Conservation (phyloP, 768 basidiomycete genomes). For the Zangia roseola region DNA sequence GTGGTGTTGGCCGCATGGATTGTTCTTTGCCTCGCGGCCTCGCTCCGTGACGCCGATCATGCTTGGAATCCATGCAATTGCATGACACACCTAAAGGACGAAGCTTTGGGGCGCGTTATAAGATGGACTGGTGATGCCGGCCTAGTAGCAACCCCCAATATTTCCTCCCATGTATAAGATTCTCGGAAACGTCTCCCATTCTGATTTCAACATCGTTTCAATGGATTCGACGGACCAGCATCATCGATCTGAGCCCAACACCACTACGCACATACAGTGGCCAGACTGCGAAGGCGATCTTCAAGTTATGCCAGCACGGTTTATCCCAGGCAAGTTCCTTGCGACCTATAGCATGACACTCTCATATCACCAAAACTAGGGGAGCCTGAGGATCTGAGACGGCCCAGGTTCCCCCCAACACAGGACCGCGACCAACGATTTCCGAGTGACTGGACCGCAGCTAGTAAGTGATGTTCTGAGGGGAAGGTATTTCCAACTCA, state of each 20-base stretch:
- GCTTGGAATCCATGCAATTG: too few relatives aligned
- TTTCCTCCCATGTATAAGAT: neutral
- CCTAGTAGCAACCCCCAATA: neutral
- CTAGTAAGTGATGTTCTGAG: slow-evolving; percentile 4
- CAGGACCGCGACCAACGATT: too few relatives aligned
- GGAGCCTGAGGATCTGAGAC: neutral
- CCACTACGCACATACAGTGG: neutral
- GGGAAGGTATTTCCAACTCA: slow-evolving; percentile 4
- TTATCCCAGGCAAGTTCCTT: neutral
- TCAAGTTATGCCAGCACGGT: neutral
- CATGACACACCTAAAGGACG: too few relatives aligned
- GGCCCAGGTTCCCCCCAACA: too few relatives aligned
- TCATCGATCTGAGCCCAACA: too few relatives aligned
- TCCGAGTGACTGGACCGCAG: neutral
- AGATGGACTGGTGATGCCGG: neutral
- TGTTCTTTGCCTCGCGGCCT: too few relatives aligned
- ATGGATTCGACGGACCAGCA: neutral
- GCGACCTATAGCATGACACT: neutral
- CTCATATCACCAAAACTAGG: neutral
- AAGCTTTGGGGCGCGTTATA: too few relatives aligned
- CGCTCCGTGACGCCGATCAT: too few relatives aligned
- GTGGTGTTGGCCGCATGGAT: too few relatives aligned
- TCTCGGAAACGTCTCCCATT: neutral
- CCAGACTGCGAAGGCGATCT: neutral
- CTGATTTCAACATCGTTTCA: neutral